Evolutionary conservation across 768 basidiomycete genomes (phyloP), one percentile per base, ranked within the genome.

Genomic region (Termitomyces sp.): DNA sequence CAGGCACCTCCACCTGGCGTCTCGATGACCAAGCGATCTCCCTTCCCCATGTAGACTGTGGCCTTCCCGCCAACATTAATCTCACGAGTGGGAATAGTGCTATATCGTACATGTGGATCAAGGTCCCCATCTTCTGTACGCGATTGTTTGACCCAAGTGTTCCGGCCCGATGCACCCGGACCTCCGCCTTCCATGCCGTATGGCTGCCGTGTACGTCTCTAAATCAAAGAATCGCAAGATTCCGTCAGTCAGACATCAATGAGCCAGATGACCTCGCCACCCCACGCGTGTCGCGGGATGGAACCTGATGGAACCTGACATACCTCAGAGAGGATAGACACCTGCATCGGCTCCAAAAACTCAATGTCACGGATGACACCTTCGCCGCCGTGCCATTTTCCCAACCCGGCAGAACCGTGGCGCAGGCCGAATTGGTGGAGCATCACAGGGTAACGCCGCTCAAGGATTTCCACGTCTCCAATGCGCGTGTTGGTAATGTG

Each of bases 401-500:
- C 92, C 36, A 71, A 68, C 0, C 92, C 92, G 30, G 79, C 90
- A 9, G 87, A 88, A 45, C 79, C 85, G 16, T 77, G 67, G 24
- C 92, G 82, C 47, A 94, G 68, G 5, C 86, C 89, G 68, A 97
- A 97, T 65, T 82, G 84, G 67, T 90, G 91, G 16, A 98, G 63
- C 63, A 97, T 75, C n/a, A 96, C 85, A 0, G 95, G 94, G 69
- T 97, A 98, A 45, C 95, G 85, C 49, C 94, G 83, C 68, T 98
- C 95, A 36, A 98, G 79, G 65, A 96, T 88, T 68, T 98, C 95
- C 36, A 94, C 87, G 64, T 98, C 95, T 22, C 92, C 92, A 44
- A 94, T 94, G 11, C 92, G 85, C 10, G 92, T 94, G 70, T 94
- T 94, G 0, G 94, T 94, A 64, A 94, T 94, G 66, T 94, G 92